phyloP scores from a whole-genome alignment of 768 basidiomycete species.

The Termitomyces sp. region DNA sequence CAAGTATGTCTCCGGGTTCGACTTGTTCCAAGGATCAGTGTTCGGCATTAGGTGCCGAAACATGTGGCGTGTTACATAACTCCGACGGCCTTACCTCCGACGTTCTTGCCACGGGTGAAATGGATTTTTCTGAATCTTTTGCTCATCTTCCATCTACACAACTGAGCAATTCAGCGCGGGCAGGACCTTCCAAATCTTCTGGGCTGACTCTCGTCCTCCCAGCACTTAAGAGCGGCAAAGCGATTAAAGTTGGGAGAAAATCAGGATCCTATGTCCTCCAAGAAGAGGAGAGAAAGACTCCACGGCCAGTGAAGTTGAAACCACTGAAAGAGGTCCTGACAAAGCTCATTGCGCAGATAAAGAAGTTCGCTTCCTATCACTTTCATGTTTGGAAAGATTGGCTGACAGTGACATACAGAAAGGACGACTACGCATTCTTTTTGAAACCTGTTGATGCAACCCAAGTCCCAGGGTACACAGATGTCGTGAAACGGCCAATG shows the following conservation, averaged over 20 bases:
- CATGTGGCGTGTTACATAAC: constrained; percentile 3
- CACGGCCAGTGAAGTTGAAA: constrained; percentile 67
- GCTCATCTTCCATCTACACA: constrained; percentile 10
- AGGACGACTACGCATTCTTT: constrained; percentile 86
- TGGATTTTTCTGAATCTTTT: constrained; percentile 19
- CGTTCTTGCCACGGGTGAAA: constrained; percentile 13
- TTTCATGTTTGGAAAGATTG: background rate
- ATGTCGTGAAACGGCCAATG: constrained; percentile 83
- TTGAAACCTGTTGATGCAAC: constrained; percentile 57
- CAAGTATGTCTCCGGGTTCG: background rate
- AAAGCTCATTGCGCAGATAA: constrained; percentile 65
- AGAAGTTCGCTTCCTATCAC: constrained; percentile 47
- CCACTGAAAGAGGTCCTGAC: constrained; percentile 72
- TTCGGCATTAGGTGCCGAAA: background rate
- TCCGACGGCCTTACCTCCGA: constrained; percentile 11
- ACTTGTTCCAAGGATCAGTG: background rate
- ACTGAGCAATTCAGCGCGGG: constrained; percentile 13
- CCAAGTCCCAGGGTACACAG: constrained; percentile 57
- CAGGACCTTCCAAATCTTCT: constrained; percentile 29
- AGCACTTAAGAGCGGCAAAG: constrained; percentile 58
- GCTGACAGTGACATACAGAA: constrained; percentile 37
- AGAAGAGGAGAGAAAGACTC: constrained; percentile 35
- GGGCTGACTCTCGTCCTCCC: constrained; percentile 66
- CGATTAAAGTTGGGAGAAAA: constrained; percentile 48
- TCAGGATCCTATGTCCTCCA: constrained; percentile 24